Percentiles rank a stretch among this genome's conserved stretches.
phyloP scores from a whole-genome alignment of 2,329 filamentous ascomycete species.

The Diplodia corticola region DNA sequence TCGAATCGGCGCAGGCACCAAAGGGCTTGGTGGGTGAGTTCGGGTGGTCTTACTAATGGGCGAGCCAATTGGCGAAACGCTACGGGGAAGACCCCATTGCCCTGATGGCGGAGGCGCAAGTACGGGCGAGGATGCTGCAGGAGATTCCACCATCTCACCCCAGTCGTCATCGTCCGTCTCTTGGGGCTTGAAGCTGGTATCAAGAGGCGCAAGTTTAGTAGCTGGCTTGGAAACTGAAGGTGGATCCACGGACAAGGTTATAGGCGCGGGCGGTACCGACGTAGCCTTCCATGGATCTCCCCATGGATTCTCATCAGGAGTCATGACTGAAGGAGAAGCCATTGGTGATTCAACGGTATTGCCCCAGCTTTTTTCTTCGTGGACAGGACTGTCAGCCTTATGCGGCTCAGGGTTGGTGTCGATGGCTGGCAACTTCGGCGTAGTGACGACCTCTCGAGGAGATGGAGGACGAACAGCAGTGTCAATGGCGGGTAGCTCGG shows the following conservation, averaged over 20 bases:
- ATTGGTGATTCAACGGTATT: constrained; percentile 1
- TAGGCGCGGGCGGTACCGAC: background rate
- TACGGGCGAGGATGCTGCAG: constrained; percentile 30
- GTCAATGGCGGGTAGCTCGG: background rate
- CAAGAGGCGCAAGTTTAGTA: constrained; percentile 11
- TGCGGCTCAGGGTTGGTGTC: background rate
- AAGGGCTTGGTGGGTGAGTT: constrained; percentile 7
- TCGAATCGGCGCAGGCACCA: constrained; percentile 5
- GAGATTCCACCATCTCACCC: constrained; percentile 43
- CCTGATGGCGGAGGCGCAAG: constrained; percentile 25
- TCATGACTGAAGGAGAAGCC: constrained; percentile 14
- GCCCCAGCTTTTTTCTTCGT: constrained; percentile 5
- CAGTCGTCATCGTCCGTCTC: constrained; percentile 37
- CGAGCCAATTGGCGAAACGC: constrained; percentile 2
- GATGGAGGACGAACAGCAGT: background rate
- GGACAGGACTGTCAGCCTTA: background rate
- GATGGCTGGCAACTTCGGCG: background rate
- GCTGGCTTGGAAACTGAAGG: constrained; percentile 7
- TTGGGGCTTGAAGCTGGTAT: constrained; percentile 3
- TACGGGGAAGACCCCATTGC: constrained; percentile 2
- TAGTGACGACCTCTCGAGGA: background rate
- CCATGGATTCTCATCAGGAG: constrained; percentile 18
- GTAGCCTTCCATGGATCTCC: constrained; percentile 15
- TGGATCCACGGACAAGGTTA: constrained; percentile 9
- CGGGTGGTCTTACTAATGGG: constrained; percentile 11